Percentiles rank a stretch among this genome's conserved stretches.
Conservation (phyloP, 1,284 basidiomycete genomes). For the Marasmius fiardii region DNA sequence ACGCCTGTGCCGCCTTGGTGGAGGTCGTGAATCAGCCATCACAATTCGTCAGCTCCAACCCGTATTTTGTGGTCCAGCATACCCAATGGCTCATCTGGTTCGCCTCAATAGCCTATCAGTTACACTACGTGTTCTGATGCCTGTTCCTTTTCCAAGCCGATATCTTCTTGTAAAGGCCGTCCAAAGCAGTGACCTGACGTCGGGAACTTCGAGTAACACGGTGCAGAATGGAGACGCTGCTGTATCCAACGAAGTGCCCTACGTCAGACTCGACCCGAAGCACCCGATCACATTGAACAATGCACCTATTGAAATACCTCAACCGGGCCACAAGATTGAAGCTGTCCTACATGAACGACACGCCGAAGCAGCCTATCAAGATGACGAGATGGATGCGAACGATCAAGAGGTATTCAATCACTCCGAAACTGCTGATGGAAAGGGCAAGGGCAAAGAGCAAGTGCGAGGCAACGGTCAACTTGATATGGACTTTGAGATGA, state of each 20-base stretch:
- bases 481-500: slow-evolving; percentile 16
- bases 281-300: slow-evolving; percentile 28
- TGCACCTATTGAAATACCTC: slow-evolving; percentile 44
- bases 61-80: slow-evolving; percentile 54
- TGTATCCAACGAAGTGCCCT: slow-evolving; percentile 26
- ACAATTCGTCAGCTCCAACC: slow-evolving; percentile 44
- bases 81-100: slow-evolving; percentile 67
- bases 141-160: slow-evolving; percentile 35
- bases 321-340: slow-evolving; percentile 48
- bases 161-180: slow-evolving; percentile 52
- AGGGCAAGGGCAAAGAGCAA: slow-evolving; percentile 1
- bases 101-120: slow-evolving; percentile 16
- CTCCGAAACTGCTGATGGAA: slow-evolving; percentile 3
- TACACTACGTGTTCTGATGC: not conserved
- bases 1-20: slow-evolving; percentile 51
- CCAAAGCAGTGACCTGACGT: not conserved
- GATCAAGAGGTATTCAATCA: slow-evolving; percentile 42
- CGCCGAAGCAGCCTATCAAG: slow-evolving; percentile 30
- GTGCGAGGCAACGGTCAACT: slow-evolving; percentile 14
- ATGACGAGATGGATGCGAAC: slow-evolving; percentile 45
- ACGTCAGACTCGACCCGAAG: slow-evolving; percentile 40
- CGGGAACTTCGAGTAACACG: slow-evolving; percentile 1
- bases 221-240: slow-evolving; percentile 9
- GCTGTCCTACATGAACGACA: slow-evolving; percentile 38
- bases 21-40: slow-evolving; percentile 56